These are phyloP conservation scores for Penicillium malachiteum DNA, from an alignment of 495 filamentous ascomycete species.

Conservation along the genomic window DNA sequence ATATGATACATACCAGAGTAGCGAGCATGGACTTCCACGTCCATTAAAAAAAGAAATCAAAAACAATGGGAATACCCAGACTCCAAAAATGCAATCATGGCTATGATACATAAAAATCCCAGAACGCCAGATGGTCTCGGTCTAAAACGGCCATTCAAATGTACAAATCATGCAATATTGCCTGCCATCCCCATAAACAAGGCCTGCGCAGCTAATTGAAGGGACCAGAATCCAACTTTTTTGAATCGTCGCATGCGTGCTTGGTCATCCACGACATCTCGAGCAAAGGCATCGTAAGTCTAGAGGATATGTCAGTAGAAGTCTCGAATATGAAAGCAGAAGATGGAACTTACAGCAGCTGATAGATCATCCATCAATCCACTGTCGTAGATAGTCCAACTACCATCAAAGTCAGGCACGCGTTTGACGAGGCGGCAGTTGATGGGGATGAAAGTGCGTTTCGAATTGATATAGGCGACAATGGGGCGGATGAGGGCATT, in stretches of 20 bases:
- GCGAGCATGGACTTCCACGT: not conserved
- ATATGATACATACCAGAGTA: not conserved
- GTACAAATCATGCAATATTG: conserved; percentile 61
- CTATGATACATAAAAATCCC: conserved; percentile 15
- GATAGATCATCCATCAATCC: conserved; percentile 95
- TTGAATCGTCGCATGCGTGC: conserved; percentile 82
- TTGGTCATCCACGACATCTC: conserved; percentile 82
- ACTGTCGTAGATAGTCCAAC: conserved; percentile 93
- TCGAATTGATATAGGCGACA: conserved; percentile 97
- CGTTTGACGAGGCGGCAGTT: conserved; percentile 91
- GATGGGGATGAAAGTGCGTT: conserved; percentile 90
- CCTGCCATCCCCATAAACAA: conserved; percentile 93
- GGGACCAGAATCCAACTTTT: conserved; percentile 94
- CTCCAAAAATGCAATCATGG: conserved; percentile 6
- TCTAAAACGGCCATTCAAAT: conserved; percentile 13
- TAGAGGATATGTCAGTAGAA: conserved; percentile 27
- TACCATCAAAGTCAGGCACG: conserved; percentile 84
- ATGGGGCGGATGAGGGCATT: conserved; percentile 93
- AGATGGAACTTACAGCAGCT: conserved; percentile 60
- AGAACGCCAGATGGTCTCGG: conserved; percentile 12
- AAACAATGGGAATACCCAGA: not conserved
- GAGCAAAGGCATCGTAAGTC: conserved; percentile 89
- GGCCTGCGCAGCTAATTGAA: conserved; percentile 89
- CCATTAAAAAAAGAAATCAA: not conserved
- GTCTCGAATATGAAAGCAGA: not conserved